Evolutionary conservation across 768 basidiomycete species (phyloP).

Genomic region (Mycena crocata): DNA sequence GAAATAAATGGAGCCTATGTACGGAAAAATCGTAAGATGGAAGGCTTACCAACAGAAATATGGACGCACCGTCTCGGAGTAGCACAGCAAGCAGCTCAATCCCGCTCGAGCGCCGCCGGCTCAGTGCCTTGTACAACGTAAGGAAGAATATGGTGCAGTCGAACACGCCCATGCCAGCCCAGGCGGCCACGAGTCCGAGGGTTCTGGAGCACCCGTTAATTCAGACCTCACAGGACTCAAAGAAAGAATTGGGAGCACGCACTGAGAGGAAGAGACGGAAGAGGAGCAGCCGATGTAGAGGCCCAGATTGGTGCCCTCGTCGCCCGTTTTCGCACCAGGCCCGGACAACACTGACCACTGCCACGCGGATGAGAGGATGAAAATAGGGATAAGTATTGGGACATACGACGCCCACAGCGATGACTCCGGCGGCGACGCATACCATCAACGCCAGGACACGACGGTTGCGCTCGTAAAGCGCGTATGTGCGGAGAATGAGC

Average conservation of each 20-base stretch:
- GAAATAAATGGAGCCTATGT: conserved; percentile 30
- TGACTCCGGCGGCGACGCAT: neutral
- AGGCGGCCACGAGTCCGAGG: conserved; percentile 11
- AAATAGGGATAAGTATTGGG: too few relatives aligned
- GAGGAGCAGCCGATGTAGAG: conserved; percentile 22
- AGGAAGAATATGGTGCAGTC: conserved; percentile 28
- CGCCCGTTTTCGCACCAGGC: neutral
- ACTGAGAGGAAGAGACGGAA: conserved; percentile 13
- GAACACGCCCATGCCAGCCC: conserved; percentile 24
- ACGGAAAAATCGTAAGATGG: neutral
- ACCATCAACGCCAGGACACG: conserved; percentile 26
- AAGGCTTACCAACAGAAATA: neutral
- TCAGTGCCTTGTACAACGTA: conserved; percentile 23
- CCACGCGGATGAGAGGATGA: neutral
- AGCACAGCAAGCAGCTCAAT: conserved; percentile 15
- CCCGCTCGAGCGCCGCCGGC: neutral
- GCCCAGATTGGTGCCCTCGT: neutral
- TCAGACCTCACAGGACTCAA: neutral
- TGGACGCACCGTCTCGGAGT: conserved; percentile 22
- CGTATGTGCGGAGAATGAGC: conserved; percentile 33
- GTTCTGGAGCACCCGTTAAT: neutral
- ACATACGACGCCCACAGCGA: conserved; percentile 21
- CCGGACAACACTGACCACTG: conserved; percentile 26
- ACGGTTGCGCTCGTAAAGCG: conserved; percentile 31
- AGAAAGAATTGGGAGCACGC: neutral